These are phyloP conservation scores for Allium sativum DNA, from an alignment of 106 monocot genomes.

Conservation along the genomic window DNA sequence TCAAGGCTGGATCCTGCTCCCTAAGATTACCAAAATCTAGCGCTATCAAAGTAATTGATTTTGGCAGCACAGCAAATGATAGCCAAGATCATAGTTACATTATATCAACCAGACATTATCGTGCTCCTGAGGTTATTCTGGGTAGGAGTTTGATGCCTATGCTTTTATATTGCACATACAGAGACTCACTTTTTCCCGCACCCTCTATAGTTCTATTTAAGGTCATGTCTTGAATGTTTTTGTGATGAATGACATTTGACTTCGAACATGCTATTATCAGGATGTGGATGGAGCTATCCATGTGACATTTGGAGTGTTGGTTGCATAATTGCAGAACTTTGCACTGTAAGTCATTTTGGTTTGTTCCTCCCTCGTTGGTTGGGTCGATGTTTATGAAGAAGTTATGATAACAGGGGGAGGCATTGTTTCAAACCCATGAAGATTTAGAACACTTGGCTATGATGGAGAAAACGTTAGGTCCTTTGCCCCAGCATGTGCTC, in stretches of 20 bases:
- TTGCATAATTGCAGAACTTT: conserved; percentile 67
- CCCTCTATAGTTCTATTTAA: background rate
- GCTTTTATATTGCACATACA: background rate
- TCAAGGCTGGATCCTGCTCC: conserved; percentile 8
- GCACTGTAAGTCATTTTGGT: conserved; percentile 39
- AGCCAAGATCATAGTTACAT: conserved; percentile 18
- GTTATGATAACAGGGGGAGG: conserved; percentile 42
- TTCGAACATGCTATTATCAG: conserved; percentile 49
- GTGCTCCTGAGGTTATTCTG: too few species aligned
- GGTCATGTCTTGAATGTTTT: background rate
- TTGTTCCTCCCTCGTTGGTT: background rate
- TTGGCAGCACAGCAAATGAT: conserved; percentile 55
- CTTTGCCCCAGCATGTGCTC: conserved; percentile 57
- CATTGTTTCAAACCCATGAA: conserved; percentile 86
- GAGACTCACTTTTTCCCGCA: background rate
- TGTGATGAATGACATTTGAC: conserved; percentile 38
- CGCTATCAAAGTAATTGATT: conserved; percentile 70
- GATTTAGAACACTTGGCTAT: conserved; percentile 84
- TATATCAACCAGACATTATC: too few species aligned
- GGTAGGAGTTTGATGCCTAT: conserved; percentile 13
- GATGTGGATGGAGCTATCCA: conserved; percentile 60
- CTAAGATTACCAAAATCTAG: conserved; percentile 53
- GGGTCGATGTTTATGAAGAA: background rate
- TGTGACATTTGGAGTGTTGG: conserved; percentile 78
- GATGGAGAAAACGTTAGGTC: conserved; percentile 85